Conservation (phyloP, 2,329 filamentous ascomycete species). For the Decorospora gaudefroyi region DNA sequence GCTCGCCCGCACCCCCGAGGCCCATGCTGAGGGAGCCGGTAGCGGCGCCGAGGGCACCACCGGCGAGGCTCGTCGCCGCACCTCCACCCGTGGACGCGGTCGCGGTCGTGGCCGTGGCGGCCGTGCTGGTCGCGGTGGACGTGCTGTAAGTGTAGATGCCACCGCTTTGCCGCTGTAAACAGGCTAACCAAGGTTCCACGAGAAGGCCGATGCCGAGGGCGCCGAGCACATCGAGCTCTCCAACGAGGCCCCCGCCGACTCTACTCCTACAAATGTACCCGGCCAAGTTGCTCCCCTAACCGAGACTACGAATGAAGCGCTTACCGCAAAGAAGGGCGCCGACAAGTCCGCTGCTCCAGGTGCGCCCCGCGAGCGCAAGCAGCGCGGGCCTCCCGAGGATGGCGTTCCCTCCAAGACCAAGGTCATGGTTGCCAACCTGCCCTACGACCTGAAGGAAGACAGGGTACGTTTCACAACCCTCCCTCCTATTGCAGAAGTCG, state of each 20-base stretch:
- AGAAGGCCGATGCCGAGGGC: conserved; percentile 54
- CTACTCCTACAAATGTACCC: conserved; percentile 56
- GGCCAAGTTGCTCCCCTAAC: conserved; percentile 57
- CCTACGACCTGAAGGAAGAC: conserved; percentile 96
- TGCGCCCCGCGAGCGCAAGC: conserved; percentile 64
- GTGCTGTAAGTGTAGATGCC: conserved; percentile 61
- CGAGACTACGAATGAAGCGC: conserved; percentile 58
- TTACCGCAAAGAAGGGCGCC: conserved; percentile 60
- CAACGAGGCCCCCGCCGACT: conserved; percentile 51
- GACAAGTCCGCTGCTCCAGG: conserved; percentile 54
- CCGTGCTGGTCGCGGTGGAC: conserved; percentile 65
- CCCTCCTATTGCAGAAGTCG: not conserved
- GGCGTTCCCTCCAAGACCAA: conserved; percentile 99
- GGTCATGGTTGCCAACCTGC: conserved; percentile 99
- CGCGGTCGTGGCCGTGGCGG: conserved; percentile 66
- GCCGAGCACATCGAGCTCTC: conserved; percentile 54
- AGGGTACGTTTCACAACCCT: conserved; percentile 65
- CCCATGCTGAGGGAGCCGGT: conserved; percentile 71
- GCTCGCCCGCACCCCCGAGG: conserved; percentile 95
- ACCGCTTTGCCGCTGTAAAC: not conserved
- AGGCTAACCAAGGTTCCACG: conserved; percentile 10
- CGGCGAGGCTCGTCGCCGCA: conserved; percentile 64
- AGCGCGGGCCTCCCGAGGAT: conserved; percentile 96
- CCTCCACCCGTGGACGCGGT: conserved; percentile 60
- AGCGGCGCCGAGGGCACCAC: conserved; percentile 76